These are phyloP conservation scores for Oryza officinalis DNA, from an alignment of 176 grass and related monocot species.

Conservation along the genomic window DNA sequence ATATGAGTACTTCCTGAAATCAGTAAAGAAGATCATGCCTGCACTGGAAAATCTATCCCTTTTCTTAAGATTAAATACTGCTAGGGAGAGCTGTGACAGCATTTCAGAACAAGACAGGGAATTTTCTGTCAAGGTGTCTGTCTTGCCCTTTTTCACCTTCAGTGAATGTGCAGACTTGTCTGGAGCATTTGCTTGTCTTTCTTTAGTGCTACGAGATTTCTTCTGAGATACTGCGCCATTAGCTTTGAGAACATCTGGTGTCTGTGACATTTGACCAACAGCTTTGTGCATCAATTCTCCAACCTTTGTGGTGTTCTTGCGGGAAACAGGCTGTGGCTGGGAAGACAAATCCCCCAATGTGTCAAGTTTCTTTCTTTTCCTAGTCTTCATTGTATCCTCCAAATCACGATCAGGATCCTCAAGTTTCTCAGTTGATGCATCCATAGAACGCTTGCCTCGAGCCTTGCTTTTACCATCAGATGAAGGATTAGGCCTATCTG, in stretches of 20 bases:
- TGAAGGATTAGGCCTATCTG: conserved; percentile 19
- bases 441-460: conserved; percentile 23
- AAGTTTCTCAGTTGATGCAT: conserved; percentile 19
- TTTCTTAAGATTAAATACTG: conserved; percentile 49
- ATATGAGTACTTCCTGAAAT: conserved; percentile 37
- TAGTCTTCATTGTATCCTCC: conserved; percentile 28
- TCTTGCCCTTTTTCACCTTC: conserved; percentile 42
- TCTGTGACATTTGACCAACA: conserved; percentile 27
- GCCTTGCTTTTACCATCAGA: conserved; percentile 38
- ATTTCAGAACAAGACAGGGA: conserved; percentile 59
- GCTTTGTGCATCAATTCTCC: conserved; percentile 45
- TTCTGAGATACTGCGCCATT: conserved; percentile 30
- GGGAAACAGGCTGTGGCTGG: conserved; percentile 25
- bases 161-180: not conserved
- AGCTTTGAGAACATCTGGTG: conserved; percentile 29
- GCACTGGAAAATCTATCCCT: conserved; percentile 41
- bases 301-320: conserved; percentile 48
- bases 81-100: conserved; percentile 56
- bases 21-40: conserved; percentile 56
- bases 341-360: conserved; percentile 61
- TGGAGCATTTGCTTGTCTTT: conserved; percentile 11
- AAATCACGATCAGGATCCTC: conserved; percentile 34
- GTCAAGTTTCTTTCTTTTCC: conserved; percentile 66
- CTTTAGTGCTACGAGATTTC: conserved; percentile 31
- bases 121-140: conserved; percentile 27